These are phyloP conservation scores for Solanum chacoense DNA, from an alignment of 305 asterid genomes.

Conservation along the genomic window DNA sequence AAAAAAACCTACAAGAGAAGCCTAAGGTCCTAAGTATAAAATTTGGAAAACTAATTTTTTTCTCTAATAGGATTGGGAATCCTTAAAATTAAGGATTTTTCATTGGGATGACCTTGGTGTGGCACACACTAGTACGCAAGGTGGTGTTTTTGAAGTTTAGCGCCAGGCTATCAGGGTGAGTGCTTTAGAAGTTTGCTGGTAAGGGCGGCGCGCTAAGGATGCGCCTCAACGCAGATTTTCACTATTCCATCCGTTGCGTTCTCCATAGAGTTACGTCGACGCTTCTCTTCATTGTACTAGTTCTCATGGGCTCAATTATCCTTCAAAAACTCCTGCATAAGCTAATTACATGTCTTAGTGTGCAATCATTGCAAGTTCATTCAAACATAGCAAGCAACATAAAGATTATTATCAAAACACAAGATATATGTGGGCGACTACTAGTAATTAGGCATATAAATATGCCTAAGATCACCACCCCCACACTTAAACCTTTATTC, in stretches of 20 bases:
- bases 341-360: background rate
- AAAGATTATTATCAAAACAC: background rate
- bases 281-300: background rate
- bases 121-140: too few species aligned
- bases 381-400: too few species aligned
- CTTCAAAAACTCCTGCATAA: background rate
- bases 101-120: background rate
- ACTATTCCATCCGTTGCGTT: background rate
- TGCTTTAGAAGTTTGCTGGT: background rate
- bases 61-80: background rate
- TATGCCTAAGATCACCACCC: background rate
- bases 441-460: background rate
- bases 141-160: background rate
- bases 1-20: background rate
- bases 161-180: background rate
- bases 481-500: background rate
- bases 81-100: background rate
- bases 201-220: background rate
- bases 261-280: background rate
- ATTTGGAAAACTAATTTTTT: background rate
- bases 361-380: background rate
- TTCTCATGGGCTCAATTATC: background rate
- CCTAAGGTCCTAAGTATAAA: background rate
- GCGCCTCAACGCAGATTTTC: background rate
- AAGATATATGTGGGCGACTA: background rate